Evolutionary conservation across 345 rosid species (phyloP).

Genomic region (Raphanus sativus): DNA sequence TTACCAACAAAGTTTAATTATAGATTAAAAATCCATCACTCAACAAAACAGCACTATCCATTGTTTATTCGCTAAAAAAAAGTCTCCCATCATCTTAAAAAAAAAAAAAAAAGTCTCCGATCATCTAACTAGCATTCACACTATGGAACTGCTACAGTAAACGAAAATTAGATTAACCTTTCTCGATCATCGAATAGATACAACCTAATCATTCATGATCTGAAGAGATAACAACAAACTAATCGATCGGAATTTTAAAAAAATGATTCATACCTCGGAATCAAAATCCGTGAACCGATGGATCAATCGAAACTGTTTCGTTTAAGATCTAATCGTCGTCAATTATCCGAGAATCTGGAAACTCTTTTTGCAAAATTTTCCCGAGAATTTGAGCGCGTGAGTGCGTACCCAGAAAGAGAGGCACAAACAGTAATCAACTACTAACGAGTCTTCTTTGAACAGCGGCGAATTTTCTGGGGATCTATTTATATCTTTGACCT

Average conservation of each 20-base stretch:
- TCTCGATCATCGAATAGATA: not conserved
- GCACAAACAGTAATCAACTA: slow-evolving; percentile 3
- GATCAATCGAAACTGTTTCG: not conserved
- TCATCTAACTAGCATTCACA: not conserved
- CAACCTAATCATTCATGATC: slow-evolving; percentile 12
- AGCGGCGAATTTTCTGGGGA: slow-evolving; percentile 18
- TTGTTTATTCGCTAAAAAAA: not conserved
- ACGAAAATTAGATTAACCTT: not conserved
- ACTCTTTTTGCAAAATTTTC: not conserved
- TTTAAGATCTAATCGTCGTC: slow-evolving; percentile 7
- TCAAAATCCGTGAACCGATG: not conserved
- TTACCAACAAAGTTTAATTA: not conserved
- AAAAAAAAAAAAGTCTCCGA: not conserved
- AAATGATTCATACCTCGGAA: slow-evolving; percentile 9
- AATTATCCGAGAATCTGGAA: slow-evolving; percentile 17
- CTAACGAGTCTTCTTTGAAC: slow-evolving; percentile 32
- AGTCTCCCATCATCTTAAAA: not conserved
- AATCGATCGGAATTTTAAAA: not conserved
- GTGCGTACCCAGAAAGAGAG: not conserved
- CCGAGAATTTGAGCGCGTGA: not conserved
- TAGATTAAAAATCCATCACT: not conserved
- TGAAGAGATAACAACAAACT: not conserved
- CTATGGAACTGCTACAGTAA: not conserved
- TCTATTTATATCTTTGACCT: slow-evolving; percentile 17
- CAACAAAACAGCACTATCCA: slow-evolving; percentile 7